Evolutionary conservation across 805 yeast species (phyloP), one percentile per base, ranked within the genome.

Genomic region (Candida hungchunana): DNA sequence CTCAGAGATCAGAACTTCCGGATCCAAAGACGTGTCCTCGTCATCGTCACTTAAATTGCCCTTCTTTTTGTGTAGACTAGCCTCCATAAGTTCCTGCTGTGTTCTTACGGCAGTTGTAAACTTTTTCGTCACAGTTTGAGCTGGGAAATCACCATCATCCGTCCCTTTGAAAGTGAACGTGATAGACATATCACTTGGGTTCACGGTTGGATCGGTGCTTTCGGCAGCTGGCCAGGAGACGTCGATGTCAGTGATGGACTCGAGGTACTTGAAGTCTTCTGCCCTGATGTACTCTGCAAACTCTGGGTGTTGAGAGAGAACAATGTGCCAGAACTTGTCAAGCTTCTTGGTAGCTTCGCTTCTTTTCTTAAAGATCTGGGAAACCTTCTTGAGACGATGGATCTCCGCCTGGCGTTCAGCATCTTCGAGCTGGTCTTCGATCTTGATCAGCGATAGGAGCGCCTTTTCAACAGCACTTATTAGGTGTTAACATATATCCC

Each of bases 241-340:
- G 43, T 69, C 69, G 7, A 90, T 64, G 43, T 84, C 83, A 22
- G 60, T 64, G 38, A 89, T 71, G 31, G 60, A 58, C 50, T 88
- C 96, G 31, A 88, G 56, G 48, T 73, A 82, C 55, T 79, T 79
- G 62, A 79, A 76, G 59, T 89, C 97, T 25, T 82, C 84, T 2
- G 81, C 76, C 20, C 77, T 70, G 14, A 89, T 65, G 56, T 75
- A 86, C 44, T 88, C 95, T 12, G 84, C 81, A 54, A 90, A 83
- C 46, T 85, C 96, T 34, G 83, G 82, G 50, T 82, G 82, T 53
- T 84, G 86, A 2, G 89, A 87, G 9, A 90, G 60, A 0, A 84
- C 95, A 35, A 82, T 73, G 50, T 83, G 81, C 97, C 97, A 90
- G 58, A 90, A 88, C 44, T 75, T 74, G 2, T 89, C 87, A 28